Evolutionary conservation across 2,329 filamentous ascomycete genomes (phyloP).

Genomic region (Chalaropsis thielavioides): DNA sequence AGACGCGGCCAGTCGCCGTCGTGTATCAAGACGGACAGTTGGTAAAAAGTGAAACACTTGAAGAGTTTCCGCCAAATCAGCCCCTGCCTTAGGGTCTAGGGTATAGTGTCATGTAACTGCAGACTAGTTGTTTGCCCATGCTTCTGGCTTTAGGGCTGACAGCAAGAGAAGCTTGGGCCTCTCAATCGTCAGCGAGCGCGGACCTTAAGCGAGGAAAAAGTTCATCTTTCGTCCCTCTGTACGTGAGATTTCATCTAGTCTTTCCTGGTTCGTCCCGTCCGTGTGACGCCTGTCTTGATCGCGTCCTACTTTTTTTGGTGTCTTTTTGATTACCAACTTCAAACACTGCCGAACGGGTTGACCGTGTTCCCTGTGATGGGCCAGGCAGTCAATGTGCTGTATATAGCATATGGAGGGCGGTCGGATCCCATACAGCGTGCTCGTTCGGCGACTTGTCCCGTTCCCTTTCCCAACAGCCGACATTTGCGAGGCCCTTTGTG

Average conservation of each 20-base stretch:
- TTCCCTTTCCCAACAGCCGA: neutral
- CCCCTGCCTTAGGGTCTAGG: neutral
- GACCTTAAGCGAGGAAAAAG: neutral
- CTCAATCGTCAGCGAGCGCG: neutral
- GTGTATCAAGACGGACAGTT: too few species aligned
- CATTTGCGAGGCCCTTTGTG: neutral
- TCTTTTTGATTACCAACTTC: neutral
- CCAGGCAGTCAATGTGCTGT: neutral
- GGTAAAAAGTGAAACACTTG: too few species aligned
- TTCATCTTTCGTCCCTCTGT: neutral
- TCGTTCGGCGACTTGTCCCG: neutral
- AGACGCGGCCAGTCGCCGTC: too few species aligned
- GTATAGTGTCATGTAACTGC: neutral
- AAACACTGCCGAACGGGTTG: constrained; percentile 1
- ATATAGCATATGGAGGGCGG: constrained; percentile 2
- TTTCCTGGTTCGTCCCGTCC: neutral
- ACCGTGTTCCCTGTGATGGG: neutral
- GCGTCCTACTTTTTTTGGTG: neutral
- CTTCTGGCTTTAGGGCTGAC: neutral
- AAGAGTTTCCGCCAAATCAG: too few species aligned
- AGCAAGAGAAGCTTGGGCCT: neutral
- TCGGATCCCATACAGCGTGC: neutral
- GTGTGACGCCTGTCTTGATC: neutral
- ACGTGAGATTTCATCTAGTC: neutral
- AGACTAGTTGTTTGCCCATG: neutral